Percentiles rank a stretch among this genome's conserved stretches.
Conservation (phyloP, 768 basidiomycete species). For the Galerina sulciceps region DNA sequence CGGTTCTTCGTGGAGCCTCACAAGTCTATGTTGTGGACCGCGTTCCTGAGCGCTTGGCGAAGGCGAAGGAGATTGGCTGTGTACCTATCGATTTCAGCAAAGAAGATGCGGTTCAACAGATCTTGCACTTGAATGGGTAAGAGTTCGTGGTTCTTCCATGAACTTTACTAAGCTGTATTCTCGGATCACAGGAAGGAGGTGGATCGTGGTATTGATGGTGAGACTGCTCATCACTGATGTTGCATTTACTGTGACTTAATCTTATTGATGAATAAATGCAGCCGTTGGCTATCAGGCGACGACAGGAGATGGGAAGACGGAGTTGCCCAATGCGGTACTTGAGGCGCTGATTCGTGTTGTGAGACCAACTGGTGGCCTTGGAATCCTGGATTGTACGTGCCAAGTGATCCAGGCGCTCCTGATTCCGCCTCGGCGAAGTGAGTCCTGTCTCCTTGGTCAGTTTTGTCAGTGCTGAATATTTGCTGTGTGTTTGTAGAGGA, state of each 20-base stretch:
- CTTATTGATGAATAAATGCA: constrained; percentile 9
- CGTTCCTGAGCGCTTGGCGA: constrained; percentile 54
- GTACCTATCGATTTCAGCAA: constrained; percentile 52
- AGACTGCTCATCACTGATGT: too few species aligned
- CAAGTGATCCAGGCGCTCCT: constrained; percentile 59
- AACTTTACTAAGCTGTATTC: neutral
- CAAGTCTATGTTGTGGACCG: constrained; percentile 61
- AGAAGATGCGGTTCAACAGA: constrained; percentile 53
- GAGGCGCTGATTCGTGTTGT: constrained; percentile 55
- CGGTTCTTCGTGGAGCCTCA: constrained; percentile 52
- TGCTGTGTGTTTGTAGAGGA: constrained; percentile 29
- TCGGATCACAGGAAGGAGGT: constrained; percentile 42
- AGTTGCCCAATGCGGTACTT: constrained; percentile 58
- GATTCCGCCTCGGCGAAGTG: constrained; percentile 54
- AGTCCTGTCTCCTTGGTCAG: constrained; percentile 9
- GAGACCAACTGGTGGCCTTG: constrained; percentile 58
- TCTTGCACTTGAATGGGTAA: constrained; percentile 46
- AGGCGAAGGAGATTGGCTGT: constrained; percentile 57
- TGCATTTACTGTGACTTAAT: neutral
- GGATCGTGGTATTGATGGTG: constrained; percentile 55
- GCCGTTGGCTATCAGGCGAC: constrained; percentile 63
- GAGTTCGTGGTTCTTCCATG: constrained; percentile 10
- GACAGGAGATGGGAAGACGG: constrained; percentile 54
- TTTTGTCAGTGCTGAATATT: neutral
- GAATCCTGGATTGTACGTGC: constrained; percentile 62